Conservation (phyloP, 192 early-diverging fungal genomes). For the Backusella luteola region DNA sequence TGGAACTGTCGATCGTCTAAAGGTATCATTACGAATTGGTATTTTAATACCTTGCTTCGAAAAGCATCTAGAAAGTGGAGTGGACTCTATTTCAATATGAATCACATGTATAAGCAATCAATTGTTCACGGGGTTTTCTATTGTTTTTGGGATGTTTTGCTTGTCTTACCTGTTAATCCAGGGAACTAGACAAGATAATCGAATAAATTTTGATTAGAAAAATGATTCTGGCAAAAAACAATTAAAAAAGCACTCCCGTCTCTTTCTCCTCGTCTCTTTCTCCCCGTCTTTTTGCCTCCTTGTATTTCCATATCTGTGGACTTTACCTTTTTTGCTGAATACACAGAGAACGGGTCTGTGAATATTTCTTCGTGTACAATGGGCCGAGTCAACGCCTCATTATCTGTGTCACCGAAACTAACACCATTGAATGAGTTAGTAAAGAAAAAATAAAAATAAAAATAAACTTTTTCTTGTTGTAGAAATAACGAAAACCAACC, state of each 20-base stretch:
- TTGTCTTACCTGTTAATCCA: conserved; percentile 68
- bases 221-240: not conserved
- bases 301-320: not conserved
- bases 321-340: conserved; percentile 62
- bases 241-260: not conserved
- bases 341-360: conserved; percentile 70
- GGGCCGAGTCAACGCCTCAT: conserved; percentile 34
- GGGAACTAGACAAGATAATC: conserved; percentile 48
- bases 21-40: conserved; percentile 3
- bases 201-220: not conserved
- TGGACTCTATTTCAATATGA: not conserved
- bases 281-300: not conserved
- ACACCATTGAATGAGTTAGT: not conserved
- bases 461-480: conserved; percentile 8
- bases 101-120: not conserved
- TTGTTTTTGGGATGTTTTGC: not conserved
- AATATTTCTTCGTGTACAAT: conserved; percentile 45
- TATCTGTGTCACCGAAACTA: not conserved
- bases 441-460: not conserved
- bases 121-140: not conserved
- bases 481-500: not conserved
- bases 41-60: conserved; percentile 17
- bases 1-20: not conserved
- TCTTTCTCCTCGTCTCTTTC: not conserved
- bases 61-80: conserved; percentile 6